phyloP scores from a whole-genome alignment of 495 filamentous ascomycete genomes.

The Penicillium lividum region DNA sequence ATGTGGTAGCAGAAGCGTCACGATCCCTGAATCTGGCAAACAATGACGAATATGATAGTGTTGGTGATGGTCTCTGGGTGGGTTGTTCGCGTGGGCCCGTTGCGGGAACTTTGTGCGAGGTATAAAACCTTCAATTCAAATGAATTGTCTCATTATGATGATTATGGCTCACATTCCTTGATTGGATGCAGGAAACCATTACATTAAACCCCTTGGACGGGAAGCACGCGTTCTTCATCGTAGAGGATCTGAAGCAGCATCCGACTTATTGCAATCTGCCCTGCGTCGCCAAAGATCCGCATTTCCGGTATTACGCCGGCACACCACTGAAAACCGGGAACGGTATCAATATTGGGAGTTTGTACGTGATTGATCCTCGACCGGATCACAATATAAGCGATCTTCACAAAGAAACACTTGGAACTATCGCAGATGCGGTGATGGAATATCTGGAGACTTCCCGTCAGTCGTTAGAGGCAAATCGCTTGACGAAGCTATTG shows the following conservation, averaged over 20 bases:
- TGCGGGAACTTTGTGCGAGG: conserved; percentile 43
- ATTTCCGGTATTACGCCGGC: conserved; percentile 29
- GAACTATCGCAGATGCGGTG: conserved; percentile 49
- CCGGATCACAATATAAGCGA: conserved; percentile 21
- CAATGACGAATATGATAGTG: conserved; percentile 29
- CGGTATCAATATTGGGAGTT: conserved; percentile 25
- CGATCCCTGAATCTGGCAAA: conserved; percentile 45
- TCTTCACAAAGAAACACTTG: conserved; percentile 26
- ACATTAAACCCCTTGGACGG: conserved; percentile 6
- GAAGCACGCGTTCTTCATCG: conserved; percentile 13
- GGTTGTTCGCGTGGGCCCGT: conserved; percentile 45
- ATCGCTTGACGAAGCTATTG: conserved; percentile 51
- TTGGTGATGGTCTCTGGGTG: conserved; percentile 48
- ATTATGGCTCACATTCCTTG: neutral
- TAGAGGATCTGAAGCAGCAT: conserved; percentile 30
- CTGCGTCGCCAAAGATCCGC: conserved; percentile 29
- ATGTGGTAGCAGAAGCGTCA: conserved; percentile 51
- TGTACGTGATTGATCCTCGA: conserved; percentile 28
- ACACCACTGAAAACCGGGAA: conserved; percentile 25
- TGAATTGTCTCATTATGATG: neutral
- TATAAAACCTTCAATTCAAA: conserved; percentile 1
- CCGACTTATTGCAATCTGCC: conserved; percentile 29
- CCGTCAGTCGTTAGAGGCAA: conserved; percentile 47
- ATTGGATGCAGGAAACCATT: conserved; percentile 14
- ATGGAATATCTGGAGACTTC: conserved; percentile 58